These are phyloP conservation scores for Phylloboletellus chloephorus DNA, from an alignment of 1,284 basidiomycete genomes.

Conservation along the genomic window DNA sequence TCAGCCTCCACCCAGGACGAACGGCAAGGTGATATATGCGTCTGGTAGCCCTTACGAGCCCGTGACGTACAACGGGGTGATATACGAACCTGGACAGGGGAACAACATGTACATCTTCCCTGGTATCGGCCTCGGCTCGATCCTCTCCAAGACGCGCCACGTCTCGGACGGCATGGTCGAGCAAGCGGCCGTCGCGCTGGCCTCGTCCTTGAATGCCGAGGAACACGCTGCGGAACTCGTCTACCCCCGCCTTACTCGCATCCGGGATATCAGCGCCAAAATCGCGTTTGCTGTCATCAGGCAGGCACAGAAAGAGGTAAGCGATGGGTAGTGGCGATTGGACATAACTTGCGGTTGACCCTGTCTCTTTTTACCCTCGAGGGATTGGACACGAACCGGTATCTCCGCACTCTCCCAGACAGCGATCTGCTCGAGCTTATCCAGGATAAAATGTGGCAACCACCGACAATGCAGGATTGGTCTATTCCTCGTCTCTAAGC, in stretches of 20 bases:
- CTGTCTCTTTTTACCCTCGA: conserved; percentile 17
- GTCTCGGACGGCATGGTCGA: conserved; percentile 64
- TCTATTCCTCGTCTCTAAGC: conserved; percentile 20
- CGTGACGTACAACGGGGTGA: conserved; percentile 45
- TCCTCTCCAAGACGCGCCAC: conserved; percentile 53
- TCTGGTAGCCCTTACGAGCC: conserved; percentile 75
- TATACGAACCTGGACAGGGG: conserved; percentile 71
- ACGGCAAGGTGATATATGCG: conserved; percentile 70
- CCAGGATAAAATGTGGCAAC: conserved; percentile 55
- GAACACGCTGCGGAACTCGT: conserved; percentile 54
- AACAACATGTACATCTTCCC: conserved; percentile 76
- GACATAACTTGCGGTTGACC: not conserved
- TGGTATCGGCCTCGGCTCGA: conserved; percentile 62
- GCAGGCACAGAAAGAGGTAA: conserved; percentile 58
- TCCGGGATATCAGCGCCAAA: conserved; percentile 61
- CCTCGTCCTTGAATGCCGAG: conserved; percentile 55
- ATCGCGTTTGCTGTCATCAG: conserved; percentile 61
- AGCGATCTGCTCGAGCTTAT: conserved; percentile 46
- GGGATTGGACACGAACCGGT: conserved; percentile 43
- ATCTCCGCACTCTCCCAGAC: conserved; percentile 47
- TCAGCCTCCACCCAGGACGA: conserved; percentile 39
- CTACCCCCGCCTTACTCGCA: conserved; percentile 61
- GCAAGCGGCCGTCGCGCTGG: conserved; percentile 55
- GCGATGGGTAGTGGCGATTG: conserved; percentile 15
- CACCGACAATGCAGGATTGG: conserved; percentile 20